Conservation (phyloP, 2,329 filamentous ascomycete species). For the Metarhizium rileyi region DNA sequence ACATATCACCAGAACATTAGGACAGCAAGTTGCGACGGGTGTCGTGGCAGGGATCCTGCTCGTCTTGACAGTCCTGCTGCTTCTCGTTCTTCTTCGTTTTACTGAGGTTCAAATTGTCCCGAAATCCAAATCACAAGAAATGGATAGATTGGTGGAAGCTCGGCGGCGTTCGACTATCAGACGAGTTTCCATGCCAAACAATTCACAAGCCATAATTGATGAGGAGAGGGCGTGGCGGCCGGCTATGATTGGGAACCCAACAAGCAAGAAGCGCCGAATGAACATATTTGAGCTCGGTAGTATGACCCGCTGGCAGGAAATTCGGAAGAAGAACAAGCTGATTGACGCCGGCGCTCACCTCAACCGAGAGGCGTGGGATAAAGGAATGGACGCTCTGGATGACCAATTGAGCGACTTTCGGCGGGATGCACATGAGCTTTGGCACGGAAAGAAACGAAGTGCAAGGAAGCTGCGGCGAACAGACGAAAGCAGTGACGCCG, state of each 20-base stretch:
- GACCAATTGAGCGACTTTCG: conserved; percentile 26
- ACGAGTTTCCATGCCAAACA: conserved; percentile 30
- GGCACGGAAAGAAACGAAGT: conserved; percentile 16
- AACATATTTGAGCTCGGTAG: conserved; percentile 61
- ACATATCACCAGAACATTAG: conserved; percentile 53
- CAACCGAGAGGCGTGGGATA: conserved; percentile 25
- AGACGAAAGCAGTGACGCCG: conserved; percentile 19
- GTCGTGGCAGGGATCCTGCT: conserved; percentile 60
- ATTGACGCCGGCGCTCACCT: conserved; percentile 35
- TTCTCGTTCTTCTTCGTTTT: conserved; percentile 53
- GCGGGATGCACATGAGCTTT: conserved; percentile 22
- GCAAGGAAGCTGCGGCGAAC: conserved; percentile 16
- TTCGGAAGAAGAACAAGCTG: conserved; percentile 49
- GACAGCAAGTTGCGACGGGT: conserved; percentile 58
- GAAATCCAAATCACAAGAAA: conserved; percentile 43
- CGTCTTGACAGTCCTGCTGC: conserved; percentile 52
- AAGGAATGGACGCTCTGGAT: conserved; percentile 27
- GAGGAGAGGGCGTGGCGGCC: conserved; percentile 57
- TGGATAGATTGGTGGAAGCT: conserved; percentile 41
- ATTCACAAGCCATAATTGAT: conserved; percentile 30
- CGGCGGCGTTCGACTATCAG: conserved; percentile 39
- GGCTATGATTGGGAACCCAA: conserved; percentile 61
- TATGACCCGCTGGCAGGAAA: conserved; percentile 64
- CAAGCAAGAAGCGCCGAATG: conserved; percentile 57
- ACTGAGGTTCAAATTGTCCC: conserved; percentile 60